A percentile compares a stretch with the other conserved stretches of the same genome.
Conservation (phyloP, 2,329 filamentous ascomycete species). For the Colletotrichum sp. region DNA sequence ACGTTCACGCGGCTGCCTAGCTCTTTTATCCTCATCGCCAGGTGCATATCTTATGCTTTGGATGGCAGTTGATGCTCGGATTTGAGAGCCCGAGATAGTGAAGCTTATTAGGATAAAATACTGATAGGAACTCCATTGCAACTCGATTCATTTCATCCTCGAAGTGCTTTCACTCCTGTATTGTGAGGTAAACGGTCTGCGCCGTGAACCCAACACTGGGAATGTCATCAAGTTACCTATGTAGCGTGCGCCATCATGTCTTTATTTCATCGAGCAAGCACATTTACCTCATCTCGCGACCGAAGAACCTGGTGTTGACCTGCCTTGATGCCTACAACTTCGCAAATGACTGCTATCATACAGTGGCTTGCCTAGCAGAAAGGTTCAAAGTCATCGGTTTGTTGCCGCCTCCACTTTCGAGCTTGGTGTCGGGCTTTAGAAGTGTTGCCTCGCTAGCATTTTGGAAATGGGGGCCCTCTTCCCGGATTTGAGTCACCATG, state of each 20-base stretch:
- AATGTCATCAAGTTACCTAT: neutral
- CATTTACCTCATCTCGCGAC: neutral
- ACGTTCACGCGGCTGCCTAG: neutral
- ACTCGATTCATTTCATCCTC: accelerated
- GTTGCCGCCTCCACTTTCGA: neutral
- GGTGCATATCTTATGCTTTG: neutral
- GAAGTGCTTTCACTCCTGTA: accelerated
- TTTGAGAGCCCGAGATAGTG: accelerated
- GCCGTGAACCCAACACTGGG: accelerated
- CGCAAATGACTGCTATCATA: neutral
- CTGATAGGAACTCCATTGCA: neutral
- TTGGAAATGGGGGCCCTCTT: accelerated
- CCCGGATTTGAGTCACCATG: neutral
- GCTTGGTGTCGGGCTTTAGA: accelerated
- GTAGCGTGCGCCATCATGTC: accelerated
- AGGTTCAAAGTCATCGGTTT: accelerated
- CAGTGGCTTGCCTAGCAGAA: neutral
- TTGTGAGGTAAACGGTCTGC: neutral
- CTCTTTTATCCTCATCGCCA: neutral
- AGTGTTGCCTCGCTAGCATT: neutral
- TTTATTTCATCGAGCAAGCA: neutral
- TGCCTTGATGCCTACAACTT: accelerated
- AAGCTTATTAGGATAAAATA: neutral
- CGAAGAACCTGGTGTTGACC: neutral
- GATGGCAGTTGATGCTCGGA: neutral